phyloP scores from a whole-genome alignment of 208 protist genomes.

The Leishmania arabica region DNA sequence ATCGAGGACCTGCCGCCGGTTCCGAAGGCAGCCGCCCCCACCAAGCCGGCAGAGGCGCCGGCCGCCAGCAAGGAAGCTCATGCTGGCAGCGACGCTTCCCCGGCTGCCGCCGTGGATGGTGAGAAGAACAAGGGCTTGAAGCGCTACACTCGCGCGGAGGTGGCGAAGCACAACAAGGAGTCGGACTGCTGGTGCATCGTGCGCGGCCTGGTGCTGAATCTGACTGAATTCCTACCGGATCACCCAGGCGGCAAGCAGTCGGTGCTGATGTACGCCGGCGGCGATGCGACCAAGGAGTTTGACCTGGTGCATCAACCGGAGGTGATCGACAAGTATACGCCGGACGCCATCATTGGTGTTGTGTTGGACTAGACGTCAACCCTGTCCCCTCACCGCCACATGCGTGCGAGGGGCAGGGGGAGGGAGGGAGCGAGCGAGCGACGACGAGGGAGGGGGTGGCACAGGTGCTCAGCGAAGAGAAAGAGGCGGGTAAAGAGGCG shows the following conservation, averaged over 20 bases:
- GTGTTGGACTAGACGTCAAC: conserved; percentile 29
- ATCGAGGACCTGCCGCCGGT: conserved; percentile 42
- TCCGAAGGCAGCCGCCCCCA: conserved; percentile 49
- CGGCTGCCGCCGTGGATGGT: conserved; percentile 36
- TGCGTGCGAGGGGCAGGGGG: neutral
- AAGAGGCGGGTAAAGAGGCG: too few relatives aligned
- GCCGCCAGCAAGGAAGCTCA: conserved; percentile 31
- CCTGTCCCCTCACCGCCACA: neutral
- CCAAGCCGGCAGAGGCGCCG: conserved; percentile 32
- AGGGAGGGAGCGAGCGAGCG: neutral
- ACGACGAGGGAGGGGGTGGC: neutral
- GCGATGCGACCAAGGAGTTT: conserved; percentile 74
- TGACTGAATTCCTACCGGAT: conserved; percentile 65
- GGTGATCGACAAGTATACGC: conserved; percentile 75
- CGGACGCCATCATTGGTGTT: conserved; percentile 55
- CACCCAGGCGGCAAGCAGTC: conserved; percentile 76
- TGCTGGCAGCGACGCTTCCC: conserved; percentile 11
- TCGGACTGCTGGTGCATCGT: conserved; percentile 65
- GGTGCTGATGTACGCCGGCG: conserved; percentile 73
- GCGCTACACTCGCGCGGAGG: conserved; percentile 49
- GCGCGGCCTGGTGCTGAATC: conserved; percentile 53
- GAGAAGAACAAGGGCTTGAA: conserved; percentile 11
- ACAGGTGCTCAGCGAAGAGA: neutral
- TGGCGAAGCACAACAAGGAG: conserved; percentile 72
- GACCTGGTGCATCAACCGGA: conserved; percentile 58